A percentile compares a stretch with the other conserved stretches of the same genome.
Conservation (phyloP, 2,329 filamentous ascomycete species). For the Calonectria naviculata region DNA sequence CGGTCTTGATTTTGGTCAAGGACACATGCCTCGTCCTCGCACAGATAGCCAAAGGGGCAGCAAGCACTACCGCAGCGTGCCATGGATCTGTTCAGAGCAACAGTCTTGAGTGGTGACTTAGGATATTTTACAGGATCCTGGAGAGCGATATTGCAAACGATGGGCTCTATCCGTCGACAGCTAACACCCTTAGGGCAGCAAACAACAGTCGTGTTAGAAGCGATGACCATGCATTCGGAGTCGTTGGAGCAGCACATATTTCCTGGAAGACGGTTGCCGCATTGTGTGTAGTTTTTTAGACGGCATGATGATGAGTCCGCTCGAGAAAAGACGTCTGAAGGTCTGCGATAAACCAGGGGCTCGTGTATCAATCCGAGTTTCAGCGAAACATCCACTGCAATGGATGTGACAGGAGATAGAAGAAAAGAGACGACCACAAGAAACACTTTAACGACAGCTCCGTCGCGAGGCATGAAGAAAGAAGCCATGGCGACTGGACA, state of each 20-base stretch:
- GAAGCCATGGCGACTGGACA: conserved; percentile 38
- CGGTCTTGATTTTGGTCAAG: conserved; percentile 34
- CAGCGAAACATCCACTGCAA: conserved; percentile 28
- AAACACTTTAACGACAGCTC: conserved; percentile 29
- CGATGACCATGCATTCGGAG: conserved; percentile 35
- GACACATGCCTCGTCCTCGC: conserved; percentile 30
- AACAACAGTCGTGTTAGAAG: conserved; percentile 39
- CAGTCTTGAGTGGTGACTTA: conserved; percentile 32
- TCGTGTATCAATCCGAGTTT: conserved; percentile 28
- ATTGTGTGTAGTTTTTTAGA: conserved; percentile 28
- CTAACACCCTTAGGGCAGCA: conserved; percentile 36
- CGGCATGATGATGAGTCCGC: conserved; percentile 31
- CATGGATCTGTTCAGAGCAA: conserved; percentile 30
- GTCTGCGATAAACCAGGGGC: conserved; percentile 8
- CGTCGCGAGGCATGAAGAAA: conserved; percentile 29
- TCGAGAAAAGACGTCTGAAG: conserved; percentile 1
- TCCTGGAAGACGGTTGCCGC: conserved; percentile 30
- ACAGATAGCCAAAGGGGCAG: conserved; percentile 41
- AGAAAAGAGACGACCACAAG: conserved; percentile 35
- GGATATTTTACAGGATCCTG: conserved; percentile 33
- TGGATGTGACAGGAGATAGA: conserved; percentile 25
- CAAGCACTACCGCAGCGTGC: conserved; percentile 34
- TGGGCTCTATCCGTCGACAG: conserved; percentile 35
- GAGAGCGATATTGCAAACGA: conserved; percentile 32
- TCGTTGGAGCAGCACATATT: conserved; percentile 36